Base-by-base conservation (phyloP, 1,284 basidiomycete species). In the Ustilago bromivora region DNA sequence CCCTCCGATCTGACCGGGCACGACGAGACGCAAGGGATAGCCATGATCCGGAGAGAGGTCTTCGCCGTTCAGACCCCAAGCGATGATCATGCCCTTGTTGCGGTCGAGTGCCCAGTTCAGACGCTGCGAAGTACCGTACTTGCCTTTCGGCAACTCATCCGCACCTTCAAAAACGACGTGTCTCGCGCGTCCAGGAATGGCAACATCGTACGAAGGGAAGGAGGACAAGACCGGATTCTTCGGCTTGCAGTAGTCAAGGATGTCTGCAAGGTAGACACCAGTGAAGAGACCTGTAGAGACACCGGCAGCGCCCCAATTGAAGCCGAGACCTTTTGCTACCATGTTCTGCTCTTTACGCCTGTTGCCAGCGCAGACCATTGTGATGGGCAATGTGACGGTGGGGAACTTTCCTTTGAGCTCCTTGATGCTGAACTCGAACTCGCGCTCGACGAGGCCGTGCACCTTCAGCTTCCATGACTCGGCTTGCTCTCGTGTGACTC, bases 321-420 rank as follows among this genome's bases (percentile, higher is more conserved):
- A 91, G 15, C 81, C 9, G 10, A 83, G 69, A n/a, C 89, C 89
- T 80, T 92, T 90, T 4, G 88, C 87, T n/a, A 92, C 89, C 61
- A 91, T 87, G 79, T 92, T 92, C 78, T 92, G 91, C 78, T 92
- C 91, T 80, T 91, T 91, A 12, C 91, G 87, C 4, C 91, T 86
- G 84, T 92, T 92, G 1, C 91, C 91, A 1, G 91, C 91, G 71
- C 91, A 92, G 1, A 91, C 90, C 17, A 92, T 82, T 0, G 91
- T 92, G 46, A 92, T 88, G 4, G 91, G 91, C 3, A 91, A 74
- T 0, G 91, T 92, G 7, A 92, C 89, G 1, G 89, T 87, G 7
- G 88, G 84, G 74, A 92, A 91, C 35, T 81, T 86, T 15, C 82
- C 82, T 61, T 88, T 88, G 19, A 91, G 87, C 15, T 84, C 82